Evolutionary conservation across 805 yeast species (phyloP).

Genomic region (Ogataea polymorpha): DNA sequence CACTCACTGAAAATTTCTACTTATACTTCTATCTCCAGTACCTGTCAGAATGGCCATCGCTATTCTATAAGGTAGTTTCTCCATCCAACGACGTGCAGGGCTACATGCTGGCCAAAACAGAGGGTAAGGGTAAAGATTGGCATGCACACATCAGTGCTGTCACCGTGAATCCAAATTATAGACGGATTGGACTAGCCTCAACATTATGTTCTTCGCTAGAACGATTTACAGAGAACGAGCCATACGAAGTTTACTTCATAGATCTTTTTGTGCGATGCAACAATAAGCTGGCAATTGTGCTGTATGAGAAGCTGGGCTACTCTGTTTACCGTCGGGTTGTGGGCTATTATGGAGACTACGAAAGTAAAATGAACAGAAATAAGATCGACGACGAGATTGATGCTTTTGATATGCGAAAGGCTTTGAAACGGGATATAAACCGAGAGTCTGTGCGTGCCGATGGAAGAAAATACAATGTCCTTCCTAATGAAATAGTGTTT

Average conservation of each 20-base stretch:
- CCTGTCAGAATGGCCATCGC: slow-evolving; percentile 80
- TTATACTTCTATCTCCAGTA: slow-evolving; percentile 81
- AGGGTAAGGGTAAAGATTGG: slow-evolving; percentile 83
- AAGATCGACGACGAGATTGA: slow-evolving; percentile 64
- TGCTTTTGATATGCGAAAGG: slow-evolving; percentile 84
- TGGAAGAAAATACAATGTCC: slow-evolving; percentile 57
- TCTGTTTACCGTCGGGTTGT: slow-evolving; percentile 81
- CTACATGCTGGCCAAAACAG: slow-evolving; percentile 95
- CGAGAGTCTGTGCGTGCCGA: slow-evolving; percentile 52
- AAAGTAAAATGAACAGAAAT: slow-evolving; percentile 41
- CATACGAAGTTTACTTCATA: slow-evolving; percentile 77
- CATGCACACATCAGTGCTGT: slow-evolving; percentile 97
- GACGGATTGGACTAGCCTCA: slow-evolving; percentile 85
- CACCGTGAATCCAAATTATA: slow-evolving; percentile 75
- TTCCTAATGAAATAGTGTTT: slow-evolving; percentile 66
- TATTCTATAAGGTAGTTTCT: slow-evolving; percentile 71
- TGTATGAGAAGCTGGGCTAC: slow-evolving; percentile 87
- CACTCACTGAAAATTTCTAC: slow-evolving; percentile 88
- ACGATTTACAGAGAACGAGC: slow-evolving; percentile 65
- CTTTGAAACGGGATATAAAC: slow-evolving; percentile 54
- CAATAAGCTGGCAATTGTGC: slow-evolving; percentile 70
- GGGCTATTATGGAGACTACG: slow-evolving; percentile 67
- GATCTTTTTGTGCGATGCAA: slow-evolving; percentile 91
- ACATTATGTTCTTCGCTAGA: slow-evolving; percentile 72
- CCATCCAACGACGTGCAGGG: slow-evolving; percentile 46